A percentile compares a stretch with the other conserved stretches of the same genome.
Conservation (phyloP, 306 rosid species). For the Cicer judaicum region DNA sequence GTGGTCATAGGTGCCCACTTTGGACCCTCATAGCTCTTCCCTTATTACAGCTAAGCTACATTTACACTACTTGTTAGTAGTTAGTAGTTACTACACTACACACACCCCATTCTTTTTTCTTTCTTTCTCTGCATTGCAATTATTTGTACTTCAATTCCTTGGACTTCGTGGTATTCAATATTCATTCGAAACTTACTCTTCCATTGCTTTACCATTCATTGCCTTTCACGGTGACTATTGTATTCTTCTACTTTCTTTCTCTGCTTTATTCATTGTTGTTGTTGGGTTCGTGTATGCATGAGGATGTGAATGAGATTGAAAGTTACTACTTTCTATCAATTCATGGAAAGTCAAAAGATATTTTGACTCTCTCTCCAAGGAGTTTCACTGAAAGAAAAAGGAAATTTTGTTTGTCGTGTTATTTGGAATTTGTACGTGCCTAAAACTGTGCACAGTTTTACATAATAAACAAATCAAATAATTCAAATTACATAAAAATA, state of each 20-base stretch:
- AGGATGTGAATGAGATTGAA: background rate
- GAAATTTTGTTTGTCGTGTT: background rate
- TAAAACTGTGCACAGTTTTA: too few relatives aligned
- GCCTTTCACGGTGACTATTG: background rate
- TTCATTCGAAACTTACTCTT: background rate
- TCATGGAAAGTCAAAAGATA: background rate
- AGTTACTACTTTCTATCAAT: background rate
- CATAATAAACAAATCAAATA: too few relatives aligned
- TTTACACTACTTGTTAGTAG: background rate
- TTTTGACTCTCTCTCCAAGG: background rate
- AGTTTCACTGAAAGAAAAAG: background rate
- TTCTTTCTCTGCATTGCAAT: slow-evolving; percentile 27
- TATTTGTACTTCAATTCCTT: background rate
- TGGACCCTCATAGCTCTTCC: slow-evolving; percentile 46
- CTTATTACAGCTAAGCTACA: slow-evolving; percentile 41
- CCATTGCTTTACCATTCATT: background rate
- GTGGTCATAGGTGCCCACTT: slow-evolving; percentile 51
- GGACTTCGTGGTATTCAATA: slow-evolving; percentile 19
- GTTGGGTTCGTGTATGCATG: too few relatives aligned
- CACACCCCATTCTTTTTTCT: background rate
- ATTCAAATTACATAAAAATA: background rate
- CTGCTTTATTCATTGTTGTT: too few relatives aligned
- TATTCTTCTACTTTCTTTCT: too few relatives aligned
- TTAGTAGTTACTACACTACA: background rate
- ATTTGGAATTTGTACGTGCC: background rate